Evolutionary conservation across 805 yeast genomes (phyloP).

Genomic region (Brettanomyces custersianus): DNA sequence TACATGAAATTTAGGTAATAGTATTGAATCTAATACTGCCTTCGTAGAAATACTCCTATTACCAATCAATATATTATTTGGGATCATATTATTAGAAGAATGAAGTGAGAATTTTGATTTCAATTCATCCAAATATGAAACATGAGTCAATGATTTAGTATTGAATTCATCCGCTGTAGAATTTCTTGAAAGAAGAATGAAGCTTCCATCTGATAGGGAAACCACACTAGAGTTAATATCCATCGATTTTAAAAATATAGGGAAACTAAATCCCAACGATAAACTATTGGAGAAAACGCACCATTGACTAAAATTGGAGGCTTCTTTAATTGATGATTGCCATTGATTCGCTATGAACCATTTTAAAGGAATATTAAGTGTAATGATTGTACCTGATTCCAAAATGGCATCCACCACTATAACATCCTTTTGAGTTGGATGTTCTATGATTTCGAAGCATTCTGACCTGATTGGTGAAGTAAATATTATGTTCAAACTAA

Average conservation of each 20-base stretch:
- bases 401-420: conserved; percentile 45
- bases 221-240: conserved; percentile 40
- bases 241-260: conserved; percentile 42
- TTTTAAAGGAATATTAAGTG: conserved; percentile 33
- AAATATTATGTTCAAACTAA: too few species aligned
- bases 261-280: conserved; percentile 47
- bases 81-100: background rate
- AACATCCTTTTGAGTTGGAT: conserved; percentile 16
- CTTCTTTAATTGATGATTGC: conserved; percentile 4
- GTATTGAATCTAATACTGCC: conserved; percentile 14
- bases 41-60: conserved; percentile 15
- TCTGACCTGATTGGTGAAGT: conserved; percentile 22
- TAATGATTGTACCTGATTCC: conserved; percentile 40
- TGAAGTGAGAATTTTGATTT: conserved; percentile 18
- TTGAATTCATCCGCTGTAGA: conserved; percentile 10
- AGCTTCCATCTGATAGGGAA: conserved; percentile 69
- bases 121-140: conserved; percentile 31
- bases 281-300: conserved; percentile 62
- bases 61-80: conserved; percentile 13
- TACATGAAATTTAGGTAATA: conserved; percentile 6
- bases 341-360: conserved; percentile 29
- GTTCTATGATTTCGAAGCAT: conserved; percentile 30
- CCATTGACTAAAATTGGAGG: conserved; percentile 41
- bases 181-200: conserved; percentile 43
- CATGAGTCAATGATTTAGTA: conserved; percentile 42